Percentiles rank a stretch among this genome's conserved stretches.
Evolutionary conservation across 2,329 filamentous ascomycete species (phyloP).

Genomic region (Colletotrichum acutatum): DNA sequence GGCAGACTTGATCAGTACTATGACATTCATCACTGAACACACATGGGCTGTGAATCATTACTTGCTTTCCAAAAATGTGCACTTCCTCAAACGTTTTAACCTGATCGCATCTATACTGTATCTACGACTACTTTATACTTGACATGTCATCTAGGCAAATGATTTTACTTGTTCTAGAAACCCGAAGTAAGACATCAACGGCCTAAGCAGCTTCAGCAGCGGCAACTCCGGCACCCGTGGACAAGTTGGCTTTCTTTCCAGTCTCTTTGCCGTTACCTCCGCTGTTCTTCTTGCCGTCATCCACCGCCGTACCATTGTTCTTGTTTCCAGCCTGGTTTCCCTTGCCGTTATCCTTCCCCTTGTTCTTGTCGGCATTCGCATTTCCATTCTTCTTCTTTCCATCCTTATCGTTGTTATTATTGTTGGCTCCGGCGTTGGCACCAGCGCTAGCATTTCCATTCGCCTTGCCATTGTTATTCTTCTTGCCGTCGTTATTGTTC

Average conservation of each 20-base stretch:
- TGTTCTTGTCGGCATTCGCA: background rate
- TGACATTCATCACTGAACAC: no score
- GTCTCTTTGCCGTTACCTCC: background rate
- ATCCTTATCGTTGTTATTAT: slow-evolving; percentile 11
- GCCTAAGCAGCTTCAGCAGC: background rate
- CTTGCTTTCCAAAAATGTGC: no score
- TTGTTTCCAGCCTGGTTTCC: background rate
- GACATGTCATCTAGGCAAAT: background rate
- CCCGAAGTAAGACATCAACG: background rate
- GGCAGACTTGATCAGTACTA: no score
- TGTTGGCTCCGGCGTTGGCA: background rate
- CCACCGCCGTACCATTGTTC: background rate
- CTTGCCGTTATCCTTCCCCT: background rate
- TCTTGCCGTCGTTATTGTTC: background rate
- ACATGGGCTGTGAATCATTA: no score
- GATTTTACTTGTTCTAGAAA: background rate
- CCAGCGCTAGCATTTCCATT: background rate
- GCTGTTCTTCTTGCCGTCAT: background rate
- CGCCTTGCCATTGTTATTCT: slow-evolving; percentile 5
- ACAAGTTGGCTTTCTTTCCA: slow-evolving; percentile 1
- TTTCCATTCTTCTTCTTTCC: slow-evolving; percentile 3
- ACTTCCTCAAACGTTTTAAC: no score
- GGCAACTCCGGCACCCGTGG: background rate
- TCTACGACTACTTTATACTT: background rate
- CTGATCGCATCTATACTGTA: no score